Base-by-base conservation (phyloP, 2,329 filamentous ascomycete species). In the Lizonia empirigonia region DNA sequence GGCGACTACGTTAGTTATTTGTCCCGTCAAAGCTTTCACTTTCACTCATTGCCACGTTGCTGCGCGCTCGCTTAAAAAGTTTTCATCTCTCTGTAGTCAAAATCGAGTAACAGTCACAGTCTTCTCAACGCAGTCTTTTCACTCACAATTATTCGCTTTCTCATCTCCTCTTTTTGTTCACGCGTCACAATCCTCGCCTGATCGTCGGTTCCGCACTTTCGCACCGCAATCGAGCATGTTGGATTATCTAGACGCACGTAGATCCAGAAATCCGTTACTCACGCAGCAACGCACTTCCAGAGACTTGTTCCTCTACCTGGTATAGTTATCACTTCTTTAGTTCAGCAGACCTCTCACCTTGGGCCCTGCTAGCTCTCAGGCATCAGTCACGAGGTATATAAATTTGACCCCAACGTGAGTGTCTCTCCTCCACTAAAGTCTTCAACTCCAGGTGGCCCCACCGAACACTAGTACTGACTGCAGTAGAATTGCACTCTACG, bases 261-360 rank as follows among this genome's bases (percentile, higher is more conserved):
- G 15, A 22, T 42, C 8, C 16, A 29, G 19, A 15, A 22, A 12
- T 34, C n/a, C n/a, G 22, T 29, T 13, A 34, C 15, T 19, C 9
- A 33, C 18, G 15, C 27, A 23, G n/a, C 37, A 29, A 38, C 27
- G 27, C 10, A 50, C 18, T 10, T 19, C 7, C 24, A 15, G 16
- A 30, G 36, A 30, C 23, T 41, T 34, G 18, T 13, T n/a, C 26
- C 24, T 19, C 26, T 5, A 20, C n/a, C 12, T n/a, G 35, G 9
- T 37, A 23, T 15, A 26, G 23, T 50, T 42, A 50, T 47, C 41
- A 34, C 41, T 33, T 35, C 26, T 38, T 44, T 22, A 16, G 30
- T 22, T 13, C 19, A 52, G 16, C 27, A 33, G 22, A 33, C 13
- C 42, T 52, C 42, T 52, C 42, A 52, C 49, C 49, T 52, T 20